Evolutionary conservation across 345 rosid species (phyloP).

Genomic region (Arabis hirsuta): DNA sequence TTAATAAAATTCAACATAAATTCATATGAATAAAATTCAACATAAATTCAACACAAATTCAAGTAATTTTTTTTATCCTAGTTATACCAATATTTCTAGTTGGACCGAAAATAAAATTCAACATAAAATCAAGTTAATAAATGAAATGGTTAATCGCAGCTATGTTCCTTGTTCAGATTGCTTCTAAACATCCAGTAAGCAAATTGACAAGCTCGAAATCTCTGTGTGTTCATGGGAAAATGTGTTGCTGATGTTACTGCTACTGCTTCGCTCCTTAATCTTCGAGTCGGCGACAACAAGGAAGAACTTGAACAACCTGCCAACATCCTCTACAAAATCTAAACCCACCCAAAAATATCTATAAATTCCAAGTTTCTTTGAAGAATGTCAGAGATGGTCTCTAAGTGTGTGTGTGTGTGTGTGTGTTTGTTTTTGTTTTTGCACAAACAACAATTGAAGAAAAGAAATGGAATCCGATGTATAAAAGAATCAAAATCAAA

Average conservation of each 20-base stretch:
- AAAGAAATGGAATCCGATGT: slow-evolving; percentile 76
- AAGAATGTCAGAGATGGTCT: slow-evolving; percentile 35
- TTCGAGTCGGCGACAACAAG: slow-evolving; percentile 95
- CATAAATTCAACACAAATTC: too few relatives aligned
- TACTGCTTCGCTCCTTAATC: slow-evolving; percentile 94
- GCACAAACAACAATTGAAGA: slow-evolving; percentile 20
- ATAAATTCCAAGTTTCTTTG: too few relatives aligned
- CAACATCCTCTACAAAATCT: slow-evolving; percentile 87
- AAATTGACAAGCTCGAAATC: slow-evolving; percentile 81
- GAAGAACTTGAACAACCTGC: slow-evolving; percentile 97
- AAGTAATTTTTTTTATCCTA: too few relatives aligned
- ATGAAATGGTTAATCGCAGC: slow-evolving; percentile 65
- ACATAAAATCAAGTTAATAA: too few relatives aligned
- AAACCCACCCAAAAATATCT: slow-evolving; percentile 52
- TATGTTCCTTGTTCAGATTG: slow-evolving; percentile 72
- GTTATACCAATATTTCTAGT: too few relatives aligned
- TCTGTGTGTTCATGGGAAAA: slow-evolving; percentile 96
- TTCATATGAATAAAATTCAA: too few relatives aligned
- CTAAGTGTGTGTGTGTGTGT: slow-evolving; percentile 13
- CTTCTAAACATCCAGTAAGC: slow-evolving; percentile 79
- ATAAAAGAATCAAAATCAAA: slow-evolving; percentile 39
- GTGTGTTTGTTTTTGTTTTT: slow-evolving; percentile 26
- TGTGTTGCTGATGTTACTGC: slow-evolving; percentile 56
- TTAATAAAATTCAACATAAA: too few relatives aligned
- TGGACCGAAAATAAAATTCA: too few relatives aligned